Percentiles rank a stretch among this genome's conserved stretches.
Evolutionary conservation across 208 protist species (phyloP).

Genomic region (Acanthamoeba healyi): DNA sequence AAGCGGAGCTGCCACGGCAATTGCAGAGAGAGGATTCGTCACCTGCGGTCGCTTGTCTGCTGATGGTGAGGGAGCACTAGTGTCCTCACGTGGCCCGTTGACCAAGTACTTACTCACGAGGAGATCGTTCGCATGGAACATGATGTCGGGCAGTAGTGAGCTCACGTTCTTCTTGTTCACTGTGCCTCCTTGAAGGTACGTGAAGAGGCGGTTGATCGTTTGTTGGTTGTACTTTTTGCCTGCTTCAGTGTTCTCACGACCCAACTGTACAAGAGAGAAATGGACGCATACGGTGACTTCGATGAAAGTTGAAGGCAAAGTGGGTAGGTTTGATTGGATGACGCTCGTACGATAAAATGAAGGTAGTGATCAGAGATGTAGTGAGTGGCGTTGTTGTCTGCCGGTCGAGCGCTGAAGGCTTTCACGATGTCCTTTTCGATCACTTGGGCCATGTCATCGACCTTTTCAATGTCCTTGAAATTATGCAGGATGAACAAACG

Average conservation of each 20-base stretch:
- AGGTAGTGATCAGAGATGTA: neutral
- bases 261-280: no score
- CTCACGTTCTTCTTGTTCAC: no score
- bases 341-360: conserved; percentile 1
- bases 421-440: neutral
- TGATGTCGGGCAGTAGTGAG: neutral
- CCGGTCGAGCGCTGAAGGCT: neutral
- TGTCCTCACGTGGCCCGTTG: neutral
- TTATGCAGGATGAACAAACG: neutral
- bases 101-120: conserved; percentile 36
- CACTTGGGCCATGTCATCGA: neutral
- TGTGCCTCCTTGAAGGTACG: no score
- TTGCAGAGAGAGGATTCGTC: neutral
- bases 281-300: no score
- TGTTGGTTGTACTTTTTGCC: neutral
- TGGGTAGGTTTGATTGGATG: no score
- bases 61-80: neutral
- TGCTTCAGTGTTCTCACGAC: neutral
- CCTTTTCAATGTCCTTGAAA: conserved; percentile 25
- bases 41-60: neutral
- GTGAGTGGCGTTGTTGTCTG: neutral
- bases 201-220: no score
- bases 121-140: neutral
- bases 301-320: neutral
- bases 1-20: no score